Percentiles rank a stretch among this genome's conserved stretches.
Evolutionary conservation across 768 basidiomycete genomes (phyloP).

Genomic region (Phanerochaete sordida): DNA sequence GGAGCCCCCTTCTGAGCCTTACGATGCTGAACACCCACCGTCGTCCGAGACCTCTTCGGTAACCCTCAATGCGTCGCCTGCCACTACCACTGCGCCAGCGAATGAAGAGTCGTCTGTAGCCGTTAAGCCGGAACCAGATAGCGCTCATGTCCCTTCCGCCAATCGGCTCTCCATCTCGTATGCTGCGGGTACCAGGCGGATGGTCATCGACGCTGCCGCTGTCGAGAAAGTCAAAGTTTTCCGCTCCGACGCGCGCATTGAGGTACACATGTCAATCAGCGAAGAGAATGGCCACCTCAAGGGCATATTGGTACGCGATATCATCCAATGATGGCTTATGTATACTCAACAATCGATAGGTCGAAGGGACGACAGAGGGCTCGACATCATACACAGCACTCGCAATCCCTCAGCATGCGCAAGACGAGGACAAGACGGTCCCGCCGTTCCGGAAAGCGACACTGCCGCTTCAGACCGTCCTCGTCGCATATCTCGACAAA

Average conservation of each 20-base stretch:
- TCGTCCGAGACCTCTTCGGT: conserved; percentile 4
- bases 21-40: background rate
- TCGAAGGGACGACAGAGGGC: conserved; percentile 69
- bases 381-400: conserved; percentile 69
- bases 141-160: conserved; percentile 56
- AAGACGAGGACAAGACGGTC: conserved; percentile 59
- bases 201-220: conserved; percentile 86
- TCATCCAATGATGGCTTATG: background rate
- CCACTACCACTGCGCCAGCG: background rate
- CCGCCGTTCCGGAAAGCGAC: conserved; percentile 64
- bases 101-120: conserved; percentile 1
- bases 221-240: conserved; percentile 80
- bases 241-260: conserved; percentile 81
- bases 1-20: background rate
- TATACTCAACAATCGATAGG: conserved; percentile 36
- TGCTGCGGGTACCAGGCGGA: conserved; percentile 79
- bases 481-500: conserved; percentile 80
- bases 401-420: conserved; percentile 39
- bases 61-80: background rate
- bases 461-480: conserved; percentile 53
- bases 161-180: conserved; percentile 95
- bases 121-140: conserved; percentile 9
- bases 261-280: conserved; percentile 64
- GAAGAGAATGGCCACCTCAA: conserved; percentile 55
- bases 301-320: conserved; percentile 69